phyloP scores from a whole-genome alignment of 2,329 filamentous ascomycete genomes.

The Macroventuria anomochaeta region DNA sequence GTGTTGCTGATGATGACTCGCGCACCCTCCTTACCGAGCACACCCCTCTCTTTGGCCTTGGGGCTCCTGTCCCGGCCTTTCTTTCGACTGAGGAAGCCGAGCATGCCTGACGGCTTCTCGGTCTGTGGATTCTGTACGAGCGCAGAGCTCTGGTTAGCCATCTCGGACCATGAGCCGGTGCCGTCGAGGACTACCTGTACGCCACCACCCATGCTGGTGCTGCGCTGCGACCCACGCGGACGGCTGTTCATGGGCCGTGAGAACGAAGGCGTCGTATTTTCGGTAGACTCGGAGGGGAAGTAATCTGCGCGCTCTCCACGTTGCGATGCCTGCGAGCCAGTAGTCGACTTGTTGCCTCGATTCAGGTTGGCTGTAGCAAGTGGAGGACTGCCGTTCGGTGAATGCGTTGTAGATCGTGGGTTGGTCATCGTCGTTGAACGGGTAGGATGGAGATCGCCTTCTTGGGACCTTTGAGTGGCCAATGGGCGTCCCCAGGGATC shows the following conservation, averaged over 20 bases:
- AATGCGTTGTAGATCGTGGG: conserved; percentile 54
- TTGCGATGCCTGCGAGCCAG: conserved; percentile 43
- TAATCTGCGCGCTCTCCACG: conserved; percentile 46
- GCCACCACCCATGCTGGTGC: conserved; percentile 79
- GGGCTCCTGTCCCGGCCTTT: conserved; percentile 90
- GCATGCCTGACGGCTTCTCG: conserved; percentile 74
- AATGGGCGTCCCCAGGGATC: conserved; percentile 44
- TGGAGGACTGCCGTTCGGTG: conserved; percentile 57
- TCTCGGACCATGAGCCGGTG: conserved; percentile 86
- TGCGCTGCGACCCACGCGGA: conserved; percentile 68
- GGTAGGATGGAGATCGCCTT: conserved; percentile 48
- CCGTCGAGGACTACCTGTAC: conserved; percentile 92
- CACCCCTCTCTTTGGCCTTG: conserved; percentile 91
- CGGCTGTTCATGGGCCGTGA: conserved; percentile 53
- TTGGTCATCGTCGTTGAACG: conserved; percentile 45
- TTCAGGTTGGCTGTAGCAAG: conserved; percentile 40
- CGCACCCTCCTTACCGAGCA: conserved; percentile 93
- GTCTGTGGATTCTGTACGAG: conserved; percentile 57
- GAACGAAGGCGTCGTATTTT: conserved; percentile 41
- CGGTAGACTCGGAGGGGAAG: conserved; percentile 42
- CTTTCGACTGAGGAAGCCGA: conserved; percentile 87
- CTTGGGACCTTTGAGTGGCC: conserved; percentile 42
- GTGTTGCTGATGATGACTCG: conserved; percentile 61
- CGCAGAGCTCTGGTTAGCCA: conserved; percentile 82
- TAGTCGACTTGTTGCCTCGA: conserved; percentile 17